Evolutionary conservation across 257 asterid genomes (phyloP), one percentile per base, ranked within the genome.

Genomic region (Scutellaria minor): DNA sequence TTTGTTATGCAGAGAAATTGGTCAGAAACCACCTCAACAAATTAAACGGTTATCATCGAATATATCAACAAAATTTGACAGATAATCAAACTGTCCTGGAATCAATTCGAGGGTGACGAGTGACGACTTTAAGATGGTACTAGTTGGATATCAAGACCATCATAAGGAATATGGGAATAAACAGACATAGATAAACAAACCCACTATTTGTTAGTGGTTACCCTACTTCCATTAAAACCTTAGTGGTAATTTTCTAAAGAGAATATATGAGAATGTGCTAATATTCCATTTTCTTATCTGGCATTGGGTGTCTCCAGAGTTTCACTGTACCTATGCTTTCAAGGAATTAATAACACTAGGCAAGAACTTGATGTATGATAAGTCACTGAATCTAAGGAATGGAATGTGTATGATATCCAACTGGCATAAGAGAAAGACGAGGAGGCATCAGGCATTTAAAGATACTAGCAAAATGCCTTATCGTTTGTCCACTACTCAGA

Each of bases 21-120:
- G 57, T 7, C 42, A 20, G 11, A 2, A 64, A 18, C 22, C n/a
- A 42, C 24, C 42, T 45, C 64, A 57, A 57, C 58, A 46, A 45
- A 46, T 46, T 46, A 46, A 46, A 46, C 47, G 45, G 44, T 46
- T 41, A 7, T 13, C 58, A 65, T 20, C 58, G 10, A 48, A 15
- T 63, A 42, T 63, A 63, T 9, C 57, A 65, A 65, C 35, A 10
- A 46, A 47, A 65, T 27, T 57, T 65, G 71, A 47, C n/a, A 11
- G 58, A 24, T 46, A 13, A 65, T 56, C 27, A 20, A 22, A 39
- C 15, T 14, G 50, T 40, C 31, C 3, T 6, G 31, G 67, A 14
- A 60, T 60, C 66, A 60, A 61, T 39, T 39, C 11, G 18, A 63
- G 31, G 52, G 53, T 42, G 53, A 64, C 1, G 20, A 44, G 54